These are phyloP conservation scores for Aspergillus indologenus DNA, from an alignment of 495 filamentous ascomycete species.

Conservation along the genomic window DNA sequence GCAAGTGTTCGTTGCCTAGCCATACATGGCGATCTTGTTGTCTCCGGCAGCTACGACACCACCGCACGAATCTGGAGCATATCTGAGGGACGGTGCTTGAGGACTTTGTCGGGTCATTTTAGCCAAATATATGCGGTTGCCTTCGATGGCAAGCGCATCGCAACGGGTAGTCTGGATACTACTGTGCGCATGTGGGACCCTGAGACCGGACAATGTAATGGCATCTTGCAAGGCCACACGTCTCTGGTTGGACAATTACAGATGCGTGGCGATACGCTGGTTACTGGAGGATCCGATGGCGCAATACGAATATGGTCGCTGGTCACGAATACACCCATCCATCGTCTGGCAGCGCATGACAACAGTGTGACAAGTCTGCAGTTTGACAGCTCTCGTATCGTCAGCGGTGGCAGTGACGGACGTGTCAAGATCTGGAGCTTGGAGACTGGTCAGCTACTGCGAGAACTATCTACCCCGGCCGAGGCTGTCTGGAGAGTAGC, in stretches of 20 bases:
- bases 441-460: slow-evolving; percentile 81
- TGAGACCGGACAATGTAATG: slow-evolving; percentile 77
- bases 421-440: slow-evolving; percentile 97
- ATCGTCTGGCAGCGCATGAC: slow-evolving; percentile 94
- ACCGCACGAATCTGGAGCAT: slow-evolving; percentile 98
- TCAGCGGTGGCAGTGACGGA: slow-evolving; percentile 92
- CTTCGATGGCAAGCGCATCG: slow-evolving; percentile 88
- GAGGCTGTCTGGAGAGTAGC: slow-evolving; percentile 97
- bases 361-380: slow-evolving; percentile 97
- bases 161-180: slow-evolving; percentile 96
- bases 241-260: slow-evolving; percentile 97
- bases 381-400: slow-evolving; percentile 91
- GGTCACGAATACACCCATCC: slow-evolving; percentile 81
- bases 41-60: slow-evolving; percentile 96
- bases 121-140: slow-evolving; percentile 99
- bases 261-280: slow-evolving; percentile 88
- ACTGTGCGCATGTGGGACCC: slow-evolving; percentile 98
- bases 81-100: slow-evolving; percentile 82
- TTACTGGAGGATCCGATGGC: slow-evolving; percentile 94
- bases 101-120: slow-evolving; percentile 91
- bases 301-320: slow-evolving; percentile 95
- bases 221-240: slow-evolving; percentile 95
- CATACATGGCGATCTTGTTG: slow-evolving; percentile 91
- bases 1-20: slow-evolving; percentile 94
- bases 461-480: slow-evolving; percentile 83